Percentiles rank a stretch among this genome's conserved stretches.
Evolutionary conservation across 345 rosid genomes (phyloP).

Genomic region (Jatropha curcas): DNA sequence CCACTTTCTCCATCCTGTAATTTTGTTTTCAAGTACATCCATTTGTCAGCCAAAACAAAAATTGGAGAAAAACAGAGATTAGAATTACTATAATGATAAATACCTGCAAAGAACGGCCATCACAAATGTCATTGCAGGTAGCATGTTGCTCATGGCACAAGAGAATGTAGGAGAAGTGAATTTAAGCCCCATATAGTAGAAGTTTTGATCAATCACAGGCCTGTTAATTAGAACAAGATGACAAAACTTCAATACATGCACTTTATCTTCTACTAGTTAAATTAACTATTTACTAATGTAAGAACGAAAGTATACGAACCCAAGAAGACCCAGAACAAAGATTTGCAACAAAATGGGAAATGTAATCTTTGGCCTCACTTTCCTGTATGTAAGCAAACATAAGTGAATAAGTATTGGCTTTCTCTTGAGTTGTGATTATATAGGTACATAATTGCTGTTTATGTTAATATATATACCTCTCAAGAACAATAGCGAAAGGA

Average conservation of each 20-base stretch:
- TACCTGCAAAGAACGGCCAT: constrained; percentile 34
- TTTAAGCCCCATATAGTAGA: constrained; percentile 30
- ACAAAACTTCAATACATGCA: not conserved
- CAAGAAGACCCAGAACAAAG: constrained; percentile 26
- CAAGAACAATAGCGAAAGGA: constrained; percentile 30
- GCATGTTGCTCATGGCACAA: constrained; percentile 30
- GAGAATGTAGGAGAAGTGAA: constrained; percentile 30
- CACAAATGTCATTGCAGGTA: constrained; percentile 33
- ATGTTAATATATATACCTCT: constrained; percentile 9
- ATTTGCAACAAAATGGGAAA: constrained; percentile 25
- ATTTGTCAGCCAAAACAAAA: not conserved
- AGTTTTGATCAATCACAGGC: constrained; percentile 34
- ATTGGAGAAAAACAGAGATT: not conserved
- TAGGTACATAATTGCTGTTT: no score
- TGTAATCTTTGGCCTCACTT: constrained; percentile 28
- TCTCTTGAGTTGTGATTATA: no score
- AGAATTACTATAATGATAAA: not conserved
- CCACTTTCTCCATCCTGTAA: constrained; percentile 27
- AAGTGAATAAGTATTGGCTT: not conserved
- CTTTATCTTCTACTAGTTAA: no score
- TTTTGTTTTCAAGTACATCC: not conserved
- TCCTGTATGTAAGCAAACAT: constrained; percentile 10
- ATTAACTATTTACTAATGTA: no score
- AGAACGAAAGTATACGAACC: constrained; percentile 11
- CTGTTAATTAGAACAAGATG: constrained; percentile 10